Evolutionary conservation across 345 rosid genomes (phyloP).

Genomic region (Brassica rapa): DNA sequence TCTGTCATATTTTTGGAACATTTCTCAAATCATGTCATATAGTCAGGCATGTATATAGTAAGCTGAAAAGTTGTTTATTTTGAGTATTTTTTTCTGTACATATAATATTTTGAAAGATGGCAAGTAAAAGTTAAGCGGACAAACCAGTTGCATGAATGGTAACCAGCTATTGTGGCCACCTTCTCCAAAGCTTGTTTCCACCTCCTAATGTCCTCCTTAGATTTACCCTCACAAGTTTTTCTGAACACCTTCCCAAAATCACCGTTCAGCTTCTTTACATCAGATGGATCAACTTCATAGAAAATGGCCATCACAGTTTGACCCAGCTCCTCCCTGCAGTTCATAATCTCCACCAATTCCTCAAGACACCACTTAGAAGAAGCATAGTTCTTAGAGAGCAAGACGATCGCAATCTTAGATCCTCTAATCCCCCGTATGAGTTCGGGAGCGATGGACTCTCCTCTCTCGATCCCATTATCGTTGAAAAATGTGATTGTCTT

Average conservation of each 20-base stretch:
- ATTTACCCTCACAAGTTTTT: background rate
- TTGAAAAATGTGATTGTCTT: slow-evolving; percentile 8
- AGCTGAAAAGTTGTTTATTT: background rate
- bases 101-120: background rate
- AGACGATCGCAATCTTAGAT: slow-evolving; percentile 6
- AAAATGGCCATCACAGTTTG: slow-evolving; percentile 3
- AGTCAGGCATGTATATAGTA: background rate
- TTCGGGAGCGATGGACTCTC: slow-evolving; percentile 15
- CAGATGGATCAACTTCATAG: background rate
- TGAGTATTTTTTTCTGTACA: too few species aligned
- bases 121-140: background rate
- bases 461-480: slow-evolving; percentile 25
- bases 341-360: background rate
- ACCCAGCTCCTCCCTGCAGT: background rate
- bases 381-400: slow-evolving; percentile 12
- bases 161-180: slow-evolving; percentile 3
- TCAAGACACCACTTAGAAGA: slow-evolving; percentile 16
- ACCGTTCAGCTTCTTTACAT: slow-evolving; percentile 5
- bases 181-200: slow-evolving; percentile 1
- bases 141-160: background rate
- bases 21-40: background rate
- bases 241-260: background rate
- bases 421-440: slow-evolving; percentile 18
- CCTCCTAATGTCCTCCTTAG: background rate
- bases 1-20: background rate